Evolutionary conservation across 495 filamentous ascomycete species (phyloP), one percentile per base, ranked within the genome.

Genomic region (Xylaria acuta): DNA sequence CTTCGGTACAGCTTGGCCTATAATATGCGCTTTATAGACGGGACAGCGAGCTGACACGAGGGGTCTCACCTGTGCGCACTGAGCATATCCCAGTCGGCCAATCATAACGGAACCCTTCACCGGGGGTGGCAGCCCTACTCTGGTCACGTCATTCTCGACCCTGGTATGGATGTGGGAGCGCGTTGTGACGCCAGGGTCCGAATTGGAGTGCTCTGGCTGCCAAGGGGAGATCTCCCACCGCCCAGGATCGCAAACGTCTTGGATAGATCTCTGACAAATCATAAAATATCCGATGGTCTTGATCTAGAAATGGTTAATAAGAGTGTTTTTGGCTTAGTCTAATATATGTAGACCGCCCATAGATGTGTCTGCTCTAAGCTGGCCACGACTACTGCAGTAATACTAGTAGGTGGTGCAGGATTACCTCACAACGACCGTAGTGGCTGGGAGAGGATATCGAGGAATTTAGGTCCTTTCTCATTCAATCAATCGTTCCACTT

Each of bases 231-330:
- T 67, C 64, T 62, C 47, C 63, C 63, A 67, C 70, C 64, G 72
- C 32, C 71, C 66, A 60, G 43, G 65, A 47, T 64, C 71, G 27
- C 27, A 43, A 38, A 64, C 34, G 45, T 62, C 49, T 27, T 69
- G 64, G 45, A 54, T 47, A 51, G 63, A 68, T 64, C 60, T 66
- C 47, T 65, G 62, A 75, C 75, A 70, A 79, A 77, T 75, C 72
- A 79, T 75, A 73, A 75, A 77, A 68, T 75, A 69, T 67, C 75
- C 77, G 77, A 77, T 70, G 20, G 54, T 16, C 53, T 41, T 65
- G 62, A 47, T 47, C 51, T 16, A 67, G 60, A 32, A 40, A 30
- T 59, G 49, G 56, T 40, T 49, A 73, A 30, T 69, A 66, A 71
- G 60, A 69, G 20, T 49, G 63, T 60, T 65, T 41, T 68, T 45